These are phyloP conservation scores for Parastagonospora nodorum DNA, from an alignment of 2,329 filamentous ascomycete species.

Conservation along the genomic window DNA sequence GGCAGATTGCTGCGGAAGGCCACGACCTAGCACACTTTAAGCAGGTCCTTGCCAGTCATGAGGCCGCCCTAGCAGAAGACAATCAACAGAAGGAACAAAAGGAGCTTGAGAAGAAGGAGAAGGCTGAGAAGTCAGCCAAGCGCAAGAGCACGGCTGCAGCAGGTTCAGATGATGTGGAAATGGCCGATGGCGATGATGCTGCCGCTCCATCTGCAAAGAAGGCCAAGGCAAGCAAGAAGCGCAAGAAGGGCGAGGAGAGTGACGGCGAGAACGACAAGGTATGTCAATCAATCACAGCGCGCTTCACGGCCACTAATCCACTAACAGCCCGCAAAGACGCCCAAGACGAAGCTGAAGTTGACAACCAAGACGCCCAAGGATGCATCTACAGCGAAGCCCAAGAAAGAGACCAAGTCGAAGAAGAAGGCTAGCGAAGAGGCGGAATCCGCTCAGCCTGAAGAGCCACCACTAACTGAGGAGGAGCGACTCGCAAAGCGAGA, in stretches of 20 bases:
- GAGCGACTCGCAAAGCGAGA: conserved; percentile 63
- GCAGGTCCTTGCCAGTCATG: conserved; percentile 67
- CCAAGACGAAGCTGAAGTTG: conserved; percentile 56
- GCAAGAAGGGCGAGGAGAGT: conserved; percentile 72
- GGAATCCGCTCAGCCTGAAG: conserved; percentile 58
- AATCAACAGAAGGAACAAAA: conserved; percentile 68
- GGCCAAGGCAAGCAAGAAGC: conserved; percentile 62
- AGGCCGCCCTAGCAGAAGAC: conserved; percentile 60
- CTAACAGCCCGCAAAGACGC: conserved; percentile 54
- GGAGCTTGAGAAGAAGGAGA: conserved; percentile 64
- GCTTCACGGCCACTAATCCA: conserved; percentile 27
- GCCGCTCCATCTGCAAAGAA: conserved; percentile 41
- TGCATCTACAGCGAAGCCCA: conserved; percentile 56
- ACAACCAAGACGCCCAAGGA: conserved; percentile 50
- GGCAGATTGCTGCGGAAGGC: conserved; percentile 76
- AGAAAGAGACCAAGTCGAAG: conserved; percentile 63
- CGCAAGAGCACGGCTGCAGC: conserved; percentile 46
- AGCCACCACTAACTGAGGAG: conserved; percentile 59
- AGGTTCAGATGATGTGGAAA: conserved; percentile 45
- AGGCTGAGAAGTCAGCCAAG: conserved; percentile 60
- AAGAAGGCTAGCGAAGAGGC: conserved; percentile 60
- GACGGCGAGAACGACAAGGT: conserved; percentile 73
- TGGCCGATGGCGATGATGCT: conserved; percentile 50
- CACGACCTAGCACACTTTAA: conserved; percentile 85
- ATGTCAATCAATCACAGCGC: conserved; percentile 9